Evolutionary conservation across 2,329 filamentous ascomycete genomes (phyloP).

Genomic region (Calonectria pseudoreteaudii): DNA sequence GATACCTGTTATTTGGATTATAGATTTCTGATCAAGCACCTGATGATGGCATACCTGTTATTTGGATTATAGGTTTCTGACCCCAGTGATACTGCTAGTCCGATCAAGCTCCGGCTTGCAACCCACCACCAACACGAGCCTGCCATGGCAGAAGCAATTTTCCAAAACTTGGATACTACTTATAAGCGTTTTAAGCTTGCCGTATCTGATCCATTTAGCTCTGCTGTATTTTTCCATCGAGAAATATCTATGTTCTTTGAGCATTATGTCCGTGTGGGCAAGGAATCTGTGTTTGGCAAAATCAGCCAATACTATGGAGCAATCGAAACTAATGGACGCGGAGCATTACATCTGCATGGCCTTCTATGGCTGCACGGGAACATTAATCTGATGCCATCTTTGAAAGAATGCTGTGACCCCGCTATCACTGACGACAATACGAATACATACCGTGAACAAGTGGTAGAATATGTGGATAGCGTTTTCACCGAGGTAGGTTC

Average conservation of each 20-base stretch:
- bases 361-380: conserved; percentile 3
- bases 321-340: conserved; percentile 14
- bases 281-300: neutral
- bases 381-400: neutral
- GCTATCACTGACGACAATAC: neutral
- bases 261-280: neutral
- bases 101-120: neutral
- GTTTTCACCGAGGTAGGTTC: no score
- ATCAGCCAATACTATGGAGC: neutral
- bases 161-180: neutral
- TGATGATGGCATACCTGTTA: no score
- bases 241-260: neutral
- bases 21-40: no score
- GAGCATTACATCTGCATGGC: conserved; percentile 10
- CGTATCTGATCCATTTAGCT: neutral
- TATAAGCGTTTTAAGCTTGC: neutral
- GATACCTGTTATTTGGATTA: no score
- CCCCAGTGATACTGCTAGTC: neutral
- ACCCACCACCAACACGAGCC: neutral
- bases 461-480: neutral
- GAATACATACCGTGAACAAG: no score
- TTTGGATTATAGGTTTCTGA: no score
- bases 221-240: neutral
- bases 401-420: neutral
- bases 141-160: neutral